Evolutionary conservation across 306 rosid species (phyloP), one percentile per base, ranked within the genome.

Genomic region (Cucumis hystrix): DNA sequence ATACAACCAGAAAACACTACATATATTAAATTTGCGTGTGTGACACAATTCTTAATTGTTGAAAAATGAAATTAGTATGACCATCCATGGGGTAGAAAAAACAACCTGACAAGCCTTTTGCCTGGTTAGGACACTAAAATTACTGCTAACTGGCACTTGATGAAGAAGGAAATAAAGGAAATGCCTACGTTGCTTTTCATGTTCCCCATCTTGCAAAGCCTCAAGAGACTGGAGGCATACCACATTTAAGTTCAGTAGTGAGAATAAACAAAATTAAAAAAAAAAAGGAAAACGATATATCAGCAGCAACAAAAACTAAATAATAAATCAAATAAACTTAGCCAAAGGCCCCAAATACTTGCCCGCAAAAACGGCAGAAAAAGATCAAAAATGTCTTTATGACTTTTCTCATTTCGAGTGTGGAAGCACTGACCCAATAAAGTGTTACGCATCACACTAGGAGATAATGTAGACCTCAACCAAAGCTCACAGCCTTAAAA

Each of bases 351-450:
- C 60, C 74, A 79, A 83, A 43, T 61, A 87, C 98, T 78, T 87
- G 83, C 98, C 97, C 91, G 96, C 76, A 95, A 83, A 82, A 95
- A 87, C 62, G 98, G 98, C 83, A 87, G 93, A 87, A 95, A 89
- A 80, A 95, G 97, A 88, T 91, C 91, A 80, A 92, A 92, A 86
- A 95, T 92, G 80, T 95, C 97, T 86, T 88, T 95, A 73, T 95
- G 98, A 88, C 84, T 90, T 89, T 95, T 95, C 89, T 95, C 98
- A 71, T 86, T 90, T 80, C 88, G 89, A 82, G 90, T 84, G 87
- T 92, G 98, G 82, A 95, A 95, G 87, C 97, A 95, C 85, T 95
- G 98, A 56, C 97, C 97, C 89, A 95, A 84, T 77, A 95, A 84
- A 80, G 98, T 95, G 86, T 95, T 92, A 82, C 92, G 86, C 96